Evolutionary conservation across 108 stramenopile genomes (phyloP), one percentile per base, ranked within the genome.

Genomic region (Conticribra guillardii): DNA sequence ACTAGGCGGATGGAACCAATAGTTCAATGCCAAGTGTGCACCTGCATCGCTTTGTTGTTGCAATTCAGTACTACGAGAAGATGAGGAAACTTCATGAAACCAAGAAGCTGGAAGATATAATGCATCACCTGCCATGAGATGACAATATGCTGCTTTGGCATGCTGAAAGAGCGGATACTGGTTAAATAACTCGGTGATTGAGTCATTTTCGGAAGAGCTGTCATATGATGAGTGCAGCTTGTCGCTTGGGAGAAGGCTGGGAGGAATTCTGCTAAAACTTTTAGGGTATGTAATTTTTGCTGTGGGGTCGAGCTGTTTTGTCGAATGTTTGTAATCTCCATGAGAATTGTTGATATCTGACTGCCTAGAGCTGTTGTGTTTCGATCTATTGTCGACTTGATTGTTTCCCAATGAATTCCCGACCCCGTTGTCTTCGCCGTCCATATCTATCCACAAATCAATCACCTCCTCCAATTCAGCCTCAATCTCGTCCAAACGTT

Each of bases 101-200:
- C 97, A 98, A 1, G 94, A 91, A 9, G 97, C 94, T 7, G 99
- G 99, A 8, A 99, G 80, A 66, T 96, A 99, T 21, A 99, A 64
- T 33, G 90, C 85, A 50, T 98, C 82, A 17, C 97, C 98, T 15
- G 85, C 85, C 14, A 72, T 27, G 23, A 97, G 54, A 29, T 84
- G 69, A 47, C 81, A 82, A 56, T 70, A 74, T 17, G 76, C 85
- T 5, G 61, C 63, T 19, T 60, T 82, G 16, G 83, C 82, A 21
- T 51, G 27, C 41, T 46, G 64, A 14, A 68, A 34, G 24, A 45
- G 23, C 9, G 71, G 83, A 54, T 57, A 77, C 58, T 73, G 52
- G 0, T 50, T 34, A 3, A 69, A 54, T 46, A 64, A 51, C 22
- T 71, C 66, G 18, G 63, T 60, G 0, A 54, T 48, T 44, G 44